These are phyloP conservation scores for Xanthoparmelia taractica DNA, from an alignment of 495 filamentous ascomycete species.

Conservation along the genomic window DNA sequence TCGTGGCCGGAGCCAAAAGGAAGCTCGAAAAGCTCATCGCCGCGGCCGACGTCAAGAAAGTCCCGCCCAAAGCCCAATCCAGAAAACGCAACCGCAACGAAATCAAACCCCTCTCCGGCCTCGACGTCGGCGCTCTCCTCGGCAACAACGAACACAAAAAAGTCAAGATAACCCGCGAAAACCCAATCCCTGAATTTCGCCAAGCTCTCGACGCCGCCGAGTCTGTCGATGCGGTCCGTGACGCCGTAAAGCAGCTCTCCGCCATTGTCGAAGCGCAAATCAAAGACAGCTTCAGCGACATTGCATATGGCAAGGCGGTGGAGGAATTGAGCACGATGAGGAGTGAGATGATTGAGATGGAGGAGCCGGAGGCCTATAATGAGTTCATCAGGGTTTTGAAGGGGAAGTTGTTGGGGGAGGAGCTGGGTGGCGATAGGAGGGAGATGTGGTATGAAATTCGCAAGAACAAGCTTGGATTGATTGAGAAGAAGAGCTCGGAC, in stretches of 20 bases:
- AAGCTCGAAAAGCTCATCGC: slow-evolving; percentile 55
- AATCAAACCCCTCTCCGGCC: slow-evolving; percentile 80
- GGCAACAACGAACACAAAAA: slow-evolving; percentile 46
- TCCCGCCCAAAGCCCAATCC: slow-evolving; percentile 76
- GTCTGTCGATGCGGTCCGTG: slow-evolving; percentile 52
- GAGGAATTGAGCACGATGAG: slow-evolving; percentile 73
- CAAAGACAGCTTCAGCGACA: slow-evolving; percentile 63
- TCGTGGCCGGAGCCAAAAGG: slow-evolving; percentile 48
- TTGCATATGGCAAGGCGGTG: slow-evolving; percentile 62
- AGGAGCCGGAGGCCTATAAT: slow-evolving; percentile 73
- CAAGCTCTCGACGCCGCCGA: slow-evolving; percentile 60
- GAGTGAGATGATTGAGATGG: slow-evolving; percentile 65
- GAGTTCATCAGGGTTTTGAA: slow-evolving; percentile 65
- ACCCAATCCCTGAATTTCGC: slow-evolving; percentile 89
- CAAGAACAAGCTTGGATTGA: slow-evolving; percentile 59
- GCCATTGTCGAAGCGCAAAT: slow-evolving; percentile 62
- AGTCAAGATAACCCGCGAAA: slow-evolving; percentile 61
- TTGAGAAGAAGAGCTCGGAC: slow-evolving; percentile 54
- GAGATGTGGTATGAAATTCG: slow-evolving; percentile 78
- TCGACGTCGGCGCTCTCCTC: slow-evolving; percentile 77
- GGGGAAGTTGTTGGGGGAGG: slow-evolving; percentile 55
- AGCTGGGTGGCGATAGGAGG: slow-evolving; percentile 71
- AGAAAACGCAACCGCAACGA: slow-evolving; percentile 59
- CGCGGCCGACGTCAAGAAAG: slow-evolving; percentile 80
- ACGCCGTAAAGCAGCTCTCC: slow-evolving; percentile 67